Evolutionary conservation across 1,284 basidiomycete genomes (phyloP), one percentile per base, ranked within the genome.

Genomic region (Abortiporus biennis): DNA sequence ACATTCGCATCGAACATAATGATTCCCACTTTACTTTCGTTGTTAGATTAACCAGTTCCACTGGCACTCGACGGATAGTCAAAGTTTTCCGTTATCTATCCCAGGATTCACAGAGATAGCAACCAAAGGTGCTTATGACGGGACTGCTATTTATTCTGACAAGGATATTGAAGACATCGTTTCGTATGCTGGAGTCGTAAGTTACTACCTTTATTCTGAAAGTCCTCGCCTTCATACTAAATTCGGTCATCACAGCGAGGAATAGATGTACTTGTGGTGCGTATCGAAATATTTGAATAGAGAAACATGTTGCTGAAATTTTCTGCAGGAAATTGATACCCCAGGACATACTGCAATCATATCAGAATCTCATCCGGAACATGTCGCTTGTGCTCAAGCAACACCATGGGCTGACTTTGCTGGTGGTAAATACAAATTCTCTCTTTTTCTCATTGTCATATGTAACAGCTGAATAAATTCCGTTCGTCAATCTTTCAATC

Each of bases 261-360:
- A 1, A 84, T 92, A 44, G 84, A 89, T 50, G 80, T 91, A 23
- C 65, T 90, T 25, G 61, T 82, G 17, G 74, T 56, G 40, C 23
- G 54, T 38, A 9, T 4, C 31, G 27, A 9, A n/a, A 35, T 11
- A 8, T 9, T 12, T 19, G 11, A 35, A 11, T 9, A 8, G 9
- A 11, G 12, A 12, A 12, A 19, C 16, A 35, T 17, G 11, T 19
- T 17, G 33, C 9, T 9, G 8, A 2, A 34, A 38, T 23, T n/a
- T 6, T 21, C n/a, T 21, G 8, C n/a, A 50, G 45, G 76, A 78
- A 55, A 68, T 80, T 44, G 79, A 82, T 61, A 89, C 84, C 1
- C 90, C 88, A 1, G 89, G 87, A 6, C 89, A 92, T 59, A 90
- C 86, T 3, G 68, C 81, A 3, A 65, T 72, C 44, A 82, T 93